Base-by-base conservation (phyloP, 768 basidiomycete species). In the Tricholoma furcatifolium region DNA sequence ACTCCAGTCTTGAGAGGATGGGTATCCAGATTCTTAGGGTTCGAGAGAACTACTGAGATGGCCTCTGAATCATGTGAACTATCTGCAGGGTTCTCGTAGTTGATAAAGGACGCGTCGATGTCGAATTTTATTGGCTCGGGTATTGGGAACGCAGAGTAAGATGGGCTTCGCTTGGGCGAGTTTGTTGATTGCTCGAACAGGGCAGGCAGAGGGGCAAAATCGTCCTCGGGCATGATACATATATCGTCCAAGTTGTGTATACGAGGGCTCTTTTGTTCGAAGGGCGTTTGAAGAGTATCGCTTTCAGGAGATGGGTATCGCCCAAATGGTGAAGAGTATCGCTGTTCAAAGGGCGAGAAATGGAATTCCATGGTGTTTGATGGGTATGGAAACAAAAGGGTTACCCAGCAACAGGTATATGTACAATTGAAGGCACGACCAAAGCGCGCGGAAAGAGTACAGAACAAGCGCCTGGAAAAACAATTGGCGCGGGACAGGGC, bases 251-350 rank as follows among this genome's bases (percentile, higher is more conserved):
- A 27, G 21, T 32, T 47, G 20, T 34, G 36, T 0, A 47, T 42
- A 8, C 27, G 30, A 36, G 50, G 31, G 44, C 38, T 39, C n/a
- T 45, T 53, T 47, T 68, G 65, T 52, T 67, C 65, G 17, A 70
- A 65, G 30, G 74, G 75, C 34, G 74, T 76, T 55, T 72, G 67
- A 48, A 76, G 63, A 50, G 67, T 62, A 64, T 76, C 71, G 61
- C 72, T 74, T 62, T 75, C 74, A 15, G 64, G 65, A 31, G 64
- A 64, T n/a, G 65, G 57, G 62, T 68, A 70, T 47, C 63, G 67
- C 49, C 42, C 46, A 50, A 64, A 50, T 15, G 62, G 63, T 21
- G 62, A 60, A 44, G 66, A 61, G 60, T 67, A 70, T 36, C 60
- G 62, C 50, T 60, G 61, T 34, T 54, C 60, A 21, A 61, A 61